Evolutionary conservation across 176 grass and related monocot species (phyloP).

Genomic region (Triticum turgidum): DNA sequence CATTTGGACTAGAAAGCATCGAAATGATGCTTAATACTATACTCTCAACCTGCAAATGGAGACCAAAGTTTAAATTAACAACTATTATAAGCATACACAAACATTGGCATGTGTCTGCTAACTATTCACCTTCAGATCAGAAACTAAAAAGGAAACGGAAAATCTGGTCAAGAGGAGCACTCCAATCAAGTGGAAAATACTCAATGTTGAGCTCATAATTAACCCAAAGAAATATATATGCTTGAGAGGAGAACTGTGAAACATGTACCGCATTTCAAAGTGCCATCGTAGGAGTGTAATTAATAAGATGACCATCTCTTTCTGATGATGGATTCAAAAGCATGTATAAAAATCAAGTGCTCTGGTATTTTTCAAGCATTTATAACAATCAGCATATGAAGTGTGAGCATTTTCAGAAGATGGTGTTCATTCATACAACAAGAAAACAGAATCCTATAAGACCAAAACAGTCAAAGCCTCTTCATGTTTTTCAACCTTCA

Average conservation of each 20-base stretch:
- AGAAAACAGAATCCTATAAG: background rate
- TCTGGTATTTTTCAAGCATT: background rate
- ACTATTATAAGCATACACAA: slow-evolving; percentile 3
- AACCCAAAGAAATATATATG: background rate
- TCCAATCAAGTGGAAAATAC: slow-evolving; percentile 12
- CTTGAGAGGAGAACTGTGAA: background rate
- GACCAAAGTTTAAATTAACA: background rate
- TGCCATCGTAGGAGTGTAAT: background rate
- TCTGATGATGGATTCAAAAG: background rate
- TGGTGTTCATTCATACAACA: background rate
- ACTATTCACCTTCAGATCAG: background rate
- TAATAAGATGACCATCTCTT: background rate
- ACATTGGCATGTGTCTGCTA: background rate
- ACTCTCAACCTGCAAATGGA: slow-evolving; percentile 72
- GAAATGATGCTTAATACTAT: slow-evolving; percentile 97
- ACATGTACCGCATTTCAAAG: background rate
- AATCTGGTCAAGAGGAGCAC: background rate
- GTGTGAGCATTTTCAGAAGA: background rate
- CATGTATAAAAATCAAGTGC: background rate
- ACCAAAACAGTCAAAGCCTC: background rate
- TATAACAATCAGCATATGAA: background rate
- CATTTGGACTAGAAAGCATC: slow-evolving; percentile 93
- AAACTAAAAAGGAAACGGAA: background rate
- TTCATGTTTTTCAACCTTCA: background rate
- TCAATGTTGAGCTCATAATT: background rate